Conservation (phyloP, 2,329 filamentous ascomycete genomes). For the Aspergillus pseudoterreus region DNA sequence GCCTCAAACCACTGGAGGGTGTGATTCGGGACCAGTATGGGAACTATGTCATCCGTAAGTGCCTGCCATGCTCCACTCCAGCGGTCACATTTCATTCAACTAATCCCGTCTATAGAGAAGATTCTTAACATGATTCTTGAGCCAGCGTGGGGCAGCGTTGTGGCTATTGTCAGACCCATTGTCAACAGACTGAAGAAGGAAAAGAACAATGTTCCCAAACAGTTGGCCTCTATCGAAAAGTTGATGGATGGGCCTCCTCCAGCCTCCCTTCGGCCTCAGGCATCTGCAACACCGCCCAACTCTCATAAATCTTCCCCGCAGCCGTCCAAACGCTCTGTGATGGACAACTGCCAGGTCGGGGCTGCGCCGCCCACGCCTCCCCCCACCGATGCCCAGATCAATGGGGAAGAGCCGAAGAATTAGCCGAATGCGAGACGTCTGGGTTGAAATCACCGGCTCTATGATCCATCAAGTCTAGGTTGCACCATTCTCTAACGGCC, state of each 20-base stretch:
- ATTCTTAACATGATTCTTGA: not conserved
- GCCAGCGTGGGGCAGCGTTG: not conserved
- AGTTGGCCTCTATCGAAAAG: conserved; percentile 62
- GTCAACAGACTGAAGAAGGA: conserved; percentile 35
- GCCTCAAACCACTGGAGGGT: conserved; percentile 65
- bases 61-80: not conserved
- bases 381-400: conserved; percentile 66
- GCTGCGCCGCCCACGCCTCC: conserved; percentile 62
- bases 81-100: not conserved
- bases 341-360: conserved; percentile 45
- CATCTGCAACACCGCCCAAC: conserved; percentile 36
- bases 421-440: conserved; percentile 29
- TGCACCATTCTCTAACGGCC: not conserved
- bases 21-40: conserved; percentile 89
- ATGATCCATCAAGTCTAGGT: conserved; percentile 10
- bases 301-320: conserved; percentile 40
- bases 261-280: conserved; percentile 24
- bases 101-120: not conserved
- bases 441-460: conserved; percentile 24
- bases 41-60: conserved; percentile 95
- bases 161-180: conserved; percentile 10
- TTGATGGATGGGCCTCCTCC: conserved; percentile 40
- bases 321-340: conserved; percentile 30
- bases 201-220: conserved; percentile 62
- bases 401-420: conserved; percentile 44